phyloP scores from a whole-genome alignment of 805 yeast genomes.

The Cyberlindnera maritima region DNA sequence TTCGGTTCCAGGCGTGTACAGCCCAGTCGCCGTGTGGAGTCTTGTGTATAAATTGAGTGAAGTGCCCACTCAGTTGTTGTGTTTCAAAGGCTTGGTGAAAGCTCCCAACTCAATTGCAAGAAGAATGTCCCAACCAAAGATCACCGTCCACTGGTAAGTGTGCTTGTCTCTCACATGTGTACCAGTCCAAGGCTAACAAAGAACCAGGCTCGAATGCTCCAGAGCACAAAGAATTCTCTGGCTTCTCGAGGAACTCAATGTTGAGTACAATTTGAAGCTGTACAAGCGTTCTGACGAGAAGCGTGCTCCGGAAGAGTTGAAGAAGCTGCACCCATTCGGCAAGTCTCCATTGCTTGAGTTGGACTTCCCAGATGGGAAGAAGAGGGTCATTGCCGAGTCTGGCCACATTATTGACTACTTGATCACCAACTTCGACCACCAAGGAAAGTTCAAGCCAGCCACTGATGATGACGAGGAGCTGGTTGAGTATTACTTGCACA shows the following conservation, averaged over 20 bases:
- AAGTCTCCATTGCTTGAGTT: conserved; percentile 59
- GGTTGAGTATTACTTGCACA: conserved; percentile 52
- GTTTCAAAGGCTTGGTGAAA: neutral
- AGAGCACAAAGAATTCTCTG: conserved; percentile 61
- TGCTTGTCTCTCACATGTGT: neutral
- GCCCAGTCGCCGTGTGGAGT: neutral
- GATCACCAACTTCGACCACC: conserved; percentile 46
- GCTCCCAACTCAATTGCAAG: neutral
- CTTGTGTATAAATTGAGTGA: neutral
- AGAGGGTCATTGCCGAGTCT: conserved; percentile 48
- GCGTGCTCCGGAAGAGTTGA: conserved; percentile 48
- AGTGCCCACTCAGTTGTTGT: neutral
- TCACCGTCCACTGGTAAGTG: conserved; percentile 25
- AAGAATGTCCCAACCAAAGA: conserved; percentile 10
- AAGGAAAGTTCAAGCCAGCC: conserved; percentile 36
- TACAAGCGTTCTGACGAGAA: conserved; percentile 46
- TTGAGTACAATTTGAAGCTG: conserved; percentile 52
- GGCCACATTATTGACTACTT: conserved; percentile 57
- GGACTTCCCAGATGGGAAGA: conserved; percentile 31
- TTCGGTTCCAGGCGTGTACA: neutral
- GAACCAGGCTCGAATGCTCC: conserved; percentile 35
- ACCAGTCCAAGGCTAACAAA: neutral
- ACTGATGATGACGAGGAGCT: conserved; percentile 38
- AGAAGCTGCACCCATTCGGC: conserved; percentile 58
- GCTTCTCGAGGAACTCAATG: conserved; percentile 57